Base-by-base conservation (phyloP, 257 asterid species). In the Solanum tarijense region DNA sequence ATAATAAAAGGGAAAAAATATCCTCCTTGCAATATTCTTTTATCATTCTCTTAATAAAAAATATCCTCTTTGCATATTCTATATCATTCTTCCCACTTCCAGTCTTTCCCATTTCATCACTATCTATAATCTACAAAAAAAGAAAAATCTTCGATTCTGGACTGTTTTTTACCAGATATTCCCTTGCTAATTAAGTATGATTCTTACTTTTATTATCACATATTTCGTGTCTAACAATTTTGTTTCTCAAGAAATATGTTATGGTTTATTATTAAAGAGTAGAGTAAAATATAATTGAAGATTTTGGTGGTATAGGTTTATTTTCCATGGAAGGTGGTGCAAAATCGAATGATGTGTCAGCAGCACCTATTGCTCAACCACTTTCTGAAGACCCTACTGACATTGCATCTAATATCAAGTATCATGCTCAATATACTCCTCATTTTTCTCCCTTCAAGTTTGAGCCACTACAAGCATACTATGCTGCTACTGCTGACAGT, bases 401-500 rank as follows among this genome's bases (percentile, higher is more conserved):
- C 89, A 95, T 97, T 88, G 99, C 99, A 4, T 94, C 99, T 9
- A 97, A 96, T 89, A 97, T 97, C 89, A 95, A 87, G 87, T 97
- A 96, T 90, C 99, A 97, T 85, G 94, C 98, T 84, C 94, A 94
- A 38, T 96, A 91, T 75, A 94, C 92, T 91, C 99, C 99, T 92
- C 99, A 94, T 92, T 97, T 95, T 88, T 95, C 99, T 82, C 98
- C 98, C 69, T 91, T 93, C 90, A 97, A 95, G 92, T 97, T 95
- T 83, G 99, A 97, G 87, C 96, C 96, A 2, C 98, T 96, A 93
- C 98, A 97, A 91, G 98, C 98, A 25, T 97, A 86, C 89, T 97
- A 91, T 88, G 99, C 99, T 55, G 99, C 99, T 55, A 96, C 99
- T 62, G 99, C 99, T 36, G 98, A 96, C 71, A 97, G 99, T 71